Conservation (phyloP, 805 yeast genomes). For the Danielia oregonensis region DNA sequence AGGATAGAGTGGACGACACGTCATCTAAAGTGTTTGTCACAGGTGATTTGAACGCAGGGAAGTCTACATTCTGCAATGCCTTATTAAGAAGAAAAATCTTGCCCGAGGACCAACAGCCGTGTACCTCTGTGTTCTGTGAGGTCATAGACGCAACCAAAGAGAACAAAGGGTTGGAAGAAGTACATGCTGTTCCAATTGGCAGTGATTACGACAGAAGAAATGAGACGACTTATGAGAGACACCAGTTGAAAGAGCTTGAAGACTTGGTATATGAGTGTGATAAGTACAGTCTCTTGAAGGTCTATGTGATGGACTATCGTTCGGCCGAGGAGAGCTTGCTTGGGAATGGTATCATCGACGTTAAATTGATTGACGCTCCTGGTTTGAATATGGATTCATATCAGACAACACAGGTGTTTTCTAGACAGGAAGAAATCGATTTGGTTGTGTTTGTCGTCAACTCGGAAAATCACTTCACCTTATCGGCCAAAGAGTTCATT, state of each 20-base stretch:
- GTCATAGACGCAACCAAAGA: slow-evolving; percentile 73
- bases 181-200: slow-evolving; percentile 79
- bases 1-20: slow-evolving; percentile 84
- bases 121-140: slow-evolving; percentile 95
- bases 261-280: slow-evolving; percentile 74
- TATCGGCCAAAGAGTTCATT: slow-evolving; percentile 91
- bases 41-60: slow-evolving; percentile 96
- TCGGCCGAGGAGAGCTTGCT: slow-evolving; percentile 65
- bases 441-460: slow-evolving; percentile 92
- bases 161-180: slow-evolving; percentile 78
- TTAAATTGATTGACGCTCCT: slow-evolving; percentile 93
- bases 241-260: slow-evolving; percentile 53
- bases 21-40: slow-evolving; percentile 93
- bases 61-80: slow-evolving; percentile 93
- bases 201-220: slow-evolving; percentile 49
- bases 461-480: slow-evolving; percentile 93
- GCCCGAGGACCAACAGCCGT: slow-evolving; percentile 97
- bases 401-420: slow-evolving; percentile 91
- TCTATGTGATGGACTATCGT: slow-evolving; percentile 77
- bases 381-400: slow-evolving; percentile 91
- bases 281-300: slow-evolving; percentile 65
- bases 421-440: slow-evolving; percentile 96
- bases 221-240: slow-evolving; percentile 61
- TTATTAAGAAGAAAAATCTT: slow-evolving; percentile 68
- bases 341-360: slow-evolving; percentile 88